Conservation (phyloP, 2,329 filamentous ascomycete genomes). For the Xylaria sp. region DNA sequence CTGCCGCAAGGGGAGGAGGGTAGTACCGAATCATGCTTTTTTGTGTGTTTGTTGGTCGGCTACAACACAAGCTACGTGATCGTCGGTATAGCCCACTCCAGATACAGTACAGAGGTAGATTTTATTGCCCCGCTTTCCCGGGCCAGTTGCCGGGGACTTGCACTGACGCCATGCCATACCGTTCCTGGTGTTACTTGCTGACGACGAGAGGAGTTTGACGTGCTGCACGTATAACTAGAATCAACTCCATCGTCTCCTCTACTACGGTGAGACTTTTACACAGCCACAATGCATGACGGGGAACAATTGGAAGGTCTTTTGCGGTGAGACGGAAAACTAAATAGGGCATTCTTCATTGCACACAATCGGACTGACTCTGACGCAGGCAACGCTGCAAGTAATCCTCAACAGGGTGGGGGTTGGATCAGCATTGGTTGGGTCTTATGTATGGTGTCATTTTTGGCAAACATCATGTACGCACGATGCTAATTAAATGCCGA, state of each 20-base stretch:
- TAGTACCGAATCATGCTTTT: constrained; percentile 7
- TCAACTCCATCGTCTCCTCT: neutral
- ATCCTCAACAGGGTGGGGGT: constrained; percentile 22
- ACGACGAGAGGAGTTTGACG: too few species aligned
- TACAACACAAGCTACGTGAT: constrained; percentile 8
- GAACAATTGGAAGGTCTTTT: neutral
- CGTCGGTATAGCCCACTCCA: constrained; percentile 14
- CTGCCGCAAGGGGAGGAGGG: constrained; percentile 4
- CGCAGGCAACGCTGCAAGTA: constrained; percentile 16
- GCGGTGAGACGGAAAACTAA: constrained; percentile 11
- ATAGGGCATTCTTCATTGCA: constrained; percentile 4
- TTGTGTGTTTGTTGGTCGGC: neutral
- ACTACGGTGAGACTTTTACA: neutral
- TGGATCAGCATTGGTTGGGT: constrained; percentile 21
- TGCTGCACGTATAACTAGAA: neutral
- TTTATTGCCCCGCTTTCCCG: constrained; percentile 18
- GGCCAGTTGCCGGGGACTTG: neutral
- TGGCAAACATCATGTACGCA: constrained; percentile 12
- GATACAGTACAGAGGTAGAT: constrained; percentile 12
- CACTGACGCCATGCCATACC: neutral
- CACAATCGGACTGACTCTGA: constrained; percentile 1
- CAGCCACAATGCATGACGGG: neutral
- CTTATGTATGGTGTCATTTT: constrained; percentile 18
- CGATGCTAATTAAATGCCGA: constrained; percentile 12
- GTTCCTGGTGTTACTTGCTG: constrained; percentile 4